Conservation (phyloP, 345 rosid species). For the Ailanthus altissimus region DNA sequence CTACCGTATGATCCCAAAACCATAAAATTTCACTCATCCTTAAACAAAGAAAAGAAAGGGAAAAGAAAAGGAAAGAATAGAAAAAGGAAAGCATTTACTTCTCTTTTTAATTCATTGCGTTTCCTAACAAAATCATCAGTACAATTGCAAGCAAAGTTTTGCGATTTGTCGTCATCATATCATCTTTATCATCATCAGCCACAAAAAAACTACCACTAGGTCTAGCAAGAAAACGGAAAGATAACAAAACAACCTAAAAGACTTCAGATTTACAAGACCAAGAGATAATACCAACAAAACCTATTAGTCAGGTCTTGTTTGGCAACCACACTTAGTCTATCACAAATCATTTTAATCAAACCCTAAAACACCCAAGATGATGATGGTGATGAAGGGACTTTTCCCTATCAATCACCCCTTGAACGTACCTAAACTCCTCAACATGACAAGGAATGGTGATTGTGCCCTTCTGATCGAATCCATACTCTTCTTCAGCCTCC, state of each 20-base stretch:
- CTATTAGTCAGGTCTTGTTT: slow-evolving; percentile 27
- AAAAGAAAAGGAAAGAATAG: background rate
- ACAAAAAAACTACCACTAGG: slow-evolving; percentile 4
- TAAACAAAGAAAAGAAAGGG: slow-evolving; percentile 4
- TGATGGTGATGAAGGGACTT: slow-evolving; percentile 49
- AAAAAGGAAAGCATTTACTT: slow-evolving; percentile 18
- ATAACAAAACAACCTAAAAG: background rate
- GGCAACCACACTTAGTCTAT: slow-evolving; percentile 40
- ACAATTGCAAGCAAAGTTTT: slow-evolving; percentile 21
- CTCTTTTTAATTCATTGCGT: background rate
- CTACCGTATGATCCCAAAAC: slow-evolving; percentile 18
- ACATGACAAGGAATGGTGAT: slow-evolving; percentile 64
- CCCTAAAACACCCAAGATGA: slow-evolving; percentile 68
- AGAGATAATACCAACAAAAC: background rate
- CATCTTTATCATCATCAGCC: slow-evolving; percentile 21
- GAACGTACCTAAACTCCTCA: slow-evolving; percentile 55
- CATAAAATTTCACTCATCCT: slow-evolving; percentile 11
- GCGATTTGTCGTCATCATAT: slow-evolving; percentile 22
- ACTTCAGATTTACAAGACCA: slow-evolving; percentile 26
- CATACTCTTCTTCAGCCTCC: slow-evolving; percentile 62
- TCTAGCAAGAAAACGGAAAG: slow-evolving; percentile 13
- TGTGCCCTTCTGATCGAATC: slow-evolving; percentile 67
- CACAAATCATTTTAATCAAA: slow-evolving; percentile 31
- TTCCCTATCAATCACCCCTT: slow-evolving; percentile 61
- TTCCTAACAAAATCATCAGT: slow-evolving; percentile 20